A percentile compares a stretch with the other conserved stretches of the same genome.
phyloP scores from a whole-genome alignment of 2,329 filamentous ascomycete genomes.

The Plenodomus lindquistii region DNA sequence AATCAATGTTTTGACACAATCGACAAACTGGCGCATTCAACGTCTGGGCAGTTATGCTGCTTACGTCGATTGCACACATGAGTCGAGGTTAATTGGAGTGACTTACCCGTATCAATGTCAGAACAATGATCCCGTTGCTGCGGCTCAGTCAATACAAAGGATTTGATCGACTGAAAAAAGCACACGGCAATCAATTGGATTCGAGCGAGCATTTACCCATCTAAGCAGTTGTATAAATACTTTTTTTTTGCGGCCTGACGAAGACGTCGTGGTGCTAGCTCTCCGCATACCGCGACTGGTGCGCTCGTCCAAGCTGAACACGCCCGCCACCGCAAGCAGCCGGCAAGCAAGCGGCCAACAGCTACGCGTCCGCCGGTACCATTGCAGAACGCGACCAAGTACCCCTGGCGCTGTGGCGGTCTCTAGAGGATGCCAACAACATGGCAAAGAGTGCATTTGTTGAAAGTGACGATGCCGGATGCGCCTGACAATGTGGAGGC shows the following conservation, averaged over 20 bases:
- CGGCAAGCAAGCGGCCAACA: background rate
- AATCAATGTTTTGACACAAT: background rate
- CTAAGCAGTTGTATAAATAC: background rate
- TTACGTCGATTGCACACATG: background rate
- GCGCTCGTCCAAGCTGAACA: background rate
- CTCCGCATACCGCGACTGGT: background rate
- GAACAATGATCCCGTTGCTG: background rate
- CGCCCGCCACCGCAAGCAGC: background rate
- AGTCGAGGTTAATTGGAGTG: background rate
- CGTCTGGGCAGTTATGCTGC: background rate
- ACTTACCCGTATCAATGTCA: background rate
- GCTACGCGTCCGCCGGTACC: background rate
- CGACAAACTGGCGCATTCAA: background rate
- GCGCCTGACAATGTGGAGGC: conserved; percentile 29
- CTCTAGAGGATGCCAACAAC: conserved; percentile 25
- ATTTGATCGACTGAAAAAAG: background rate
- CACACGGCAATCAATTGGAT: background rate
- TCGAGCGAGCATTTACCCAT: background rate
- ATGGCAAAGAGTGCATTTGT: conserved; percentile 34
- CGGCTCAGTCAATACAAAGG: background rate
- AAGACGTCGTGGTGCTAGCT: background rate
- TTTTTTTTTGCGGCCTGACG: background rate
- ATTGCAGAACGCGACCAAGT: background rate
- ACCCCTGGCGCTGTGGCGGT: conserved; percentile 4
- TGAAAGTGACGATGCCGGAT: conserved; percentile 24